These are phyloP conservation scores for Baorangia bicolor DNA, from an alignment of 768 basidiomycete genomes.

Conservation along the genomic window DNA sequence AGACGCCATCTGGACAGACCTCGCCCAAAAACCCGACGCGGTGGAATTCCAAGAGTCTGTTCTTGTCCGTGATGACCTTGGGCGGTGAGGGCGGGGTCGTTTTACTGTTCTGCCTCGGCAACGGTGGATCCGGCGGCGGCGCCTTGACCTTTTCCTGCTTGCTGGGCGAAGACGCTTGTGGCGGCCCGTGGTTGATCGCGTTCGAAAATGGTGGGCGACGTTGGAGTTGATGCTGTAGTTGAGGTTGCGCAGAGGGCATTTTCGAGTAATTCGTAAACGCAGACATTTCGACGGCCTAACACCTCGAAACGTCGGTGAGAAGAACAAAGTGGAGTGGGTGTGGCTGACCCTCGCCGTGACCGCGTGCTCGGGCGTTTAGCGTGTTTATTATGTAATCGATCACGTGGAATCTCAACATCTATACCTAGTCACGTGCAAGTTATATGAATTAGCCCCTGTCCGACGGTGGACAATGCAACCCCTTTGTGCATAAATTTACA, in stretches of 20 bases:
- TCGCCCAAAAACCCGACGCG: slow-evolving; percentile 88
- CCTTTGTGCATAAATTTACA: too few relatives aligned
- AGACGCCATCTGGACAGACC: slow-evolving; percentile 39
- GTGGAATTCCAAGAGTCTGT: slow-evolving; percentile 53
- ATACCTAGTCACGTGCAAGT: slow-evolving; percentile 20
- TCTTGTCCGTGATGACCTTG: slow-evolving; percentile 67
- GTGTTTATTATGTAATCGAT: slow-evolving; percentile 32
- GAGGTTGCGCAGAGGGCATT: slow-evolving; percentile 15
- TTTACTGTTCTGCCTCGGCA: slow-evolving; percentile 82
- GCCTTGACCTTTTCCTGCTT: slow-evolving; percentile 40
- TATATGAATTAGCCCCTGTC: slow-evolving; percentile 23
- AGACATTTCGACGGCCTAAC: slow-evolving; percentile 49
- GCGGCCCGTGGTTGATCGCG: slow-evolving; percentile 37
- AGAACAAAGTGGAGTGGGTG: neutral
- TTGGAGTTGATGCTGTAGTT: slow-evolving; percentile 27
- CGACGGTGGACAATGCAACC: too few relatives aligned
- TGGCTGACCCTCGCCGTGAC: slow-evolving; percentile 15
- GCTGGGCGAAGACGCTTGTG: slow-evolving; percentile 33
- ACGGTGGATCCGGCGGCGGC: slow-evolving; percentile 55
- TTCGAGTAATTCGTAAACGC: slow-evolving; percentile 36
- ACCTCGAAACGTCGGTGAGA: slow-evolving; percentile 36
- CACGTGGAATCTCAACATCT: slow-evolving; percentile 31
- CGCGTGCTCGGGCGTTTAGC: slow-evolving; percentile 19
- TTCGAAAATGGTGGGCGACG: slow-evolving; percentile 46
- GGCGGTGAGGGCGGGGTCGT: slow-evolving; percentile 81